Conservation (phyloP, 441 rosid species). For the Arabidopsis hybrid region DNA sequence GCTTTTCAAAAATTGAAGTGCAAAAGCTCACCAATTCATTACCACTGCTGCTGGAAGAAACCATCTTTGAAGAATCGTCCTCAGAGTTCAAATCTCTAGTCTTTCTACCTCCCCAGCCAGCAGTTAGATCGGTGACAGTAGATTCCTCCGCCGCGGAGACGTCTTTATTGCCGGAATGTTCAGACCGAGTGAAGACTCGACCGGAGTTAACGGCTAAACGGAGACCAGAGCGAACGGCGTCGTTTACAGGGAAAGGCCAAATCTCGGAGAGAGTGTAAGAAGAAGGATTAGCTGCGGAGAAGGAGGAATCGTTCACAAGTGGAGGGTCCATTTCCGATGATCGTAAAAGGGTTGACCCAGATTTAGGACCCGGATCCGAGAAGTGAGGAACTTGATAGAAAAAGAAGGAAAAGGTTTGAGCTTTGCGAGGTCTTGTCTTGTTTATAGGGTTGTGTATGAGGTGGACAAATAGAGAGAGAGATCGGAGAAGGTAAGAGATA, state of each 20-base stretch:
- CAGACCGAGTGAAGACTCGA: conserved; percentile 24
- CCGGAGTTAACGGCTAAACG: conserved; percentile 58
- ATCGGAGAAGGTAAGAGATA: background rate
- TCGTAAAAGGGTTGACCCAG: conserved; percentile 20
- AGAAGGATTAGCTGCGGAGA: conserved; percentile 81
- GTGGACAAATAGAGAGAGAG: conserved; percentile 12
- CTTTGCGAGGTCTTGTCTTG: conserved; percentile 36
- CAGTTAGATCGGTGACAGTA: conserved; percentile 79
- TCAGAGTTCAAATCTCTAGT: conserved; percentile 74
- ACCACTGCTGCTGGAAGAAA: conserved; percentile 77
- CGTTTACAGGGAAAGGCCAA: conserved; percentile 70
- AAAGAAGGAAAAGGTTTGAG: conserved; percentile 8
- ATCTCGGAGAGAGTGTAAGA: conserved; percentile 79
- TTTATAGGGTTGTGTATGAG: conserved; percentile 37
- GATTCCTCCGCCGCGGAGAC: conserved; percentile 77
- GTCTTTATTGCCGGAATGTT: conserved; percentile 55
- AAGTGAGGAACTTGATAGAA: conserved; percentile 39
- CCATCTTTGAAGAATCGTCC: conserved; percentile 77
- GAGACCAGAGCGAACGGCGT: conserved; percentile 59
- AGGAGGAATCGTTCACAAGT: conserved; percentile 70
- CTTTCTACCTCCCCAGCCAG: conserved; percentile 69
- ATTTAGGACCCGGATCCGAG: conserved; percentile 48
- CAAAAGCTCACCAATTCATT: conserved; percentile 67
- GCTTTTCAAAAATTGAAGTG: background rate
- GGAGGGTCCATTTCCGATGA: conserved; percentile 78